Percentiles rank a stretch among this genome's conserved stretches.
Evolutionary conservation across 129 eudicot species (phyloP).

Genomic region (Flaveria bidentis): DNA sequence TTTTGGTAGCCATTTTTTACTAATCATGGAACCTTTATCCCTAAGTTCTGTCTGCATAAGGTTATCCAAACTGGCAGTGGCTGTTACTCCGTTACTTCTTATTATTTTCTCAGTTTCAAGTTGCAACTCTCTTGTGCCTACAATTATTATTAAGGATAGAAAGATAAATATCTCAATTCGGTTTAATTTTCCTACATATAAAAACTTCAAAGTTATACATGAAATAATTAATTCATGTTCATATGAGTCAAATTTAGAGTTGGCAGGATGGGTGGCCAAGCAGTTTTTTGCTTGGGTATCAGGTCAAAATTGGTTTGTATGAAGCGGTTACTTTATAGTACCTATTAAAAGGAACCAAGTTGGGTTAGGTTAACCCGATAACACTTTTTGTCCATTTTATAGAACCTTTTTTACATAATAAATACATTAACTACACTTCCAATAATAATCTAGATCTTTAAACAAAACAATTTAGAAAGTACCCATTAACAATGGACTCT

Average conservation of each 20-base stretch:
- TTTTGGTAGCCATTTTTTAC: conserved; percentile 67
- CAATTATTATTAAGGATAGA: not conserved
- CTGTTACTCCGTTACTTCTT: conserved; percentile 61
- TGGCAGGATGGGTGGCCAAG: not conserved
- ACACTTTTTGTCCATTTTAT: not conserved
- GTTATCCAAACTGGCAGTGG: conserved; percentile 70
- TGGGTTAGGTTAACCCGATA: not conserved
- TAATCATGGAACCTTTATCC: conserved; percentile 62
- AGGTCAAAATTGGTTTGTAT: not conserved
- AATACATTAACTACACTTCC: not conserved
- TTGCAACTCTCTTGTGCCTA: conserved; percentile 69
- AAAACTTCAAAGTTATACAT: not conserved
- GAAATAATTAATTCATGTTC: conserved; percentile 4
- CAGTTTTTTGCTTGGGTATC: not conserved
- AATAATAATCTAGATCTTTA: not conserved
- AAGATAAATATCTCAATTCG: not conserved
- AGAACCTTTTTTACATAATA: not conserved
- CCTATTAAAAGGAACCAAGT: not conserved
- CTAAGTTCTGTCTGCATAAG: conserved; percentile 79
- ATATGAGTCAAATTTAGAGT: too few species aligned
- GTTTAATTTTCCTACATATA: not conserved
- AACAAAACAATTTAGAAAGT: not conserved
- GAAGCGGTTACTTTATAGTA: not conserved
- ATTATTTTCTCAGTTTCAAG: conserved; percentile 75
- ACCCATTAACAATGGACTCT: not conserved